Percentiles rank a stretch among this genome's conserved stretches.
Evolutionary conservation across 148 eudicot genomes (phyloP).

Genomic region (Rhododendron henanense): DNA sequence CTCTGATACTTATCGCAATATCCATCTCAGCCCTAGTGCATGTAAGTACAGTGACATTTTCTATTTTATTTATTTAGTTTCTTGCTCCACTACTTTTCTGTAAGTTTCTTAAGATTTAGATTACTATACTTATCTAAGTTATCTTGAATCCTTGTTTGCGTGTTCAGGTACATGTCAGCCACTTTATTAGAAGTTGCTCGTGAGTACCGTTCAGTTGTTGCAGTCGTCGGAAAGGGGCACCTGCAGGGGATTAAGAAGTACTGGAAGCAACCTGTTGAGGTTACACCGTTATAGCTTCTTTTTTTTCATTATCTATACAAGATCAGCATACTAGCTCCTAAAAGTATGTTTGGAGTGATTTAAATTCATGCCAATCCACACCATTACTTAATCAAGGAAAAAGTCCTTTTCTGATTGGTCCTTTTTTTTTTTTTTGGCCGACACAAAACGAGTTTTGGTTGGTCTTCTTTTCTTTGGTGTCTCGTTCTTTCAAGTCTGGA

Average conservation of each 20-base stretch:
- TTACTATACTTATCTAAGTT: neutral
- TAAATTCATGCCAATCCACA: too few relatives aligned
- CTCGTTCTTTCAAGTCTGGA: neutral
- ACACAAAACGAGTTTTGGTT: too few relatives aligned
- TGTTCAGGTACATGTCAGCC: conserved; percentile 85
- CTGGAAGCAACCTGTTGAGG: conserved; percentile 88
- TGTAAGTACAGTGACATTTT: neutral
- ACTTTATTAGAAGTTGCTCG: conserved; percentile 35
- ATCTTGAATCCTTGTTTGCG: conserved; percentile 7
- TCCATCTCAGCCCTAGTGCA: neutral
- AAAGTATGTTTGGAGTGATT: neutral
- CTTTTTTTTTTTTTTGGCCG: neutral
- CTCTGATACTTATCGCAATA: neutral
- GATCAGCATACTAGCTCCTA: neutral
- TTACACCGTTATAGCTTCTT: conserved; percentile 12
- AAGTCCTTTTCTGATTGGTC: neutral
- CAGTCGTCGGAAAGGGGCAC: conserved; percentile 97
- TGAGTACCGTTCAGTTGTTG: conserved; percentile 84
- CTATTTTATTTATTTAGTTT: neutral
- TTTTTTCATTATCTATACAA: neutral
- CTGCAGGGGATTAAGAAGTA: conserved; percentile 73
- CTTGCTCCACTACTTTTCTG: neutral
- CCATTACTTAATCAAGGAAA: too few relatives aligned
- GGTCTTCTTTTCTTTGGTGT: neutral
- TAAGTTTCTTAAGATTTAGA: neutral